Evolutionary conservation across 2,329 filamentous ascomycete species (phyloP).

Genomic region (Pseudogymnoascus sp.): DNA sequence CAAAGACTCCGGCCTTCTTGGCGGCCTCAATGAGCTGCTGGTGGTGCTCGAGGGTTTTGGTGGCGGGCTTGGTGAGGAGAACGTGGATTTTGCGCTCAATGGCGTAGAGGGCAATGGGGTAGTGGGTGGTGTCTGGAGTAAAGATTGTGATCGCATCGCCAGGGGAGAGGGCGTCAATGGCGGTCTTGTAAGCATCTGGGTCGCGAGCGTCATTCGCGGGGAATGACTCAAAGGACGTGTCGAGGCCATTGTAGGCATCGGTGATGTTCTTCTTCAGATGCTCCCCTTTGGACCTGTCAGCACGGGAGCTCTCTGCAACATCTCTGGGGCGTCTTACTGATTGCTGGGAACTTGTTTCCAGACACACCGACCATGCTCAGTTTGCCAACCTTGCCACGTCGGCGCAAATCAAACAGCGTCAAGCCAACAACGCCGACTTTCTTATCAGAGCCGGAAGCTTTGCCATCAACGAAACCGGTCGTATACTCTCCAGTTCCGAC

Average conservation of each 20-base stretch:
- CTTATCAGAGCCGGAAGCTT: slow-evolving; percentile 82
- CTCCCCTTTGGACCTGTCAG: slow-evolving; percentile 44
- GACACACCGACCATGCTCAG: slow-evolving; percentile 86
- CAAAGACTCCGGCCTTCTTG: slow-evolving; percentile 68
- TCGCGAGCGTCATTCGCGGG: slow-evolving; percentile 66
- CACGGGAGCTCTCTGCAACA: neutral
- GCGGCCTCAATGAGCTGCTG: slow-evolving; percentile 65
- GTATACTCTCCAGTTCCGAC: slow-evolving; percentile 95
- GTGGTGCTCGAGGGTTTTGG: slow-evolving; percentile 76
- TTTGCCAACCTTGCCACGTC: slow-evolving; percentile 78
- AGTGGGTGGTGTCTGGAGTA: slow-evolving; percentile 89
- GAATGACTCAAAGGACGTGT: slow-evolving; percentile 78
- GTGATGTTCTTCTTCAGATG: slow-evolving; percentile 84
- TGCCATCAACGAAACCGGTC: slow-evolving; percentile 81
- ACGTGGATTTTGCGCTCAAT: slow-evolving; percentile 84
- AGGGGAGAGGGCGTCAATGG: slow-evolving; percentile 72
- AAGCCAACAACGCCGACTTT: slow-evolving; percentile 91
- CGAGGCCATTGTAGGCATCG: slow-evolving; percentile 78
- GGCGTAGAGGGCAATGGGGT: slow-evolving; percentile 83
- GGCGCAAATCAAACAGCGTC: slow-evolving; percentile 79
- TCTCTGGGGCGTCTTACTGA: slow-evolving; percentile 47
- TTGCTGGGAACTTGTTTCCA: slow-evolving; percentile 83
- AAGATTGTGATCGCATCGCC: slow-evolving; percentile 94
- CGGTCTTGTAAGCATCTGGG: slow-evolving; percentile 75
- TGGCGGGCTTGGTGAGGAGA: slow-evolving; percentile 87